Percentiles rank a stretch among this genome's conserved stretches.
These are phyloP conservation scores for Xylariomycetidae sp. DNA, from an alignment of 2,329 filamentous ascomycete species.

Conservation along the genomic window DNA sequence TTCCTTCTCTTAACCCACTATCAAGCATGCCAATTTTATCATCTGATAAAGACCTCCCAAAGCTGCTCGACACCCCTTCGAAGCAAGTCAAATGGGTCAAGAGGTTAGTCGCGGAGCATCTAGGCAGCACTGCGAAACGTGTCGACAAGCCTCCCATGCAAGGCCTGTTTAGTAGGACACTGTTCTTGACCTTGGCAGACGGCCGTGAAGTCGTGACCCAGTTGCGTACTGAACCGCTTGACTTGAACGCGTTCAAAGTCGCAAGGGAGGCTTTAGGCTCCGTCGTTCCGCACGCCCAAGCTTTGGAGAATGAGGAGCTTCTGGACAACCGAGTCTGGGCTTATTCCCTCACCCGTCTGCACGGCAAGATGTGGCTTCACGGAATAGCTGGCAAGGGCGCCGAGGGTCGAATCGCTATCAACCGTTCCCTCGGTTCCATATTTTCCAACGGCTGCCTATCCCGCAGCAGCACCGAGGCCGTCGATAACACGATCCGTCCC, in stretches of 20 bases:
- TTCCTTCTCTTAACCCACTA: too few relatives aligned
- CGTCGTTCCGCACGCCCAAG: constrained; percentile 9
- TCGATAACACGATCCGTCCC: constrained; percentile 12
- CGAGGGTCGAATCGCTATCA: constrained; percentile 15
- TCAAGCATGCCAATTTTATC: constrained; percentile 11
- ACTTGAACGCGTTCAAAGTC: constrained; percentile 11
- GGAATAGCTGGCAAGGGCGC: constrained; percentile 17
- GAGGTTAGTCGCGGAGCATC: constrained; percentile 19
- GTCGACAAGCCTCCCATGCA: constrained; percentile 22
- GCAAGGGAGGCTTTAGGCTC: constrained; percentile 8
- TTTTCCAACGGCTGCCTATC: constrained; percentile 19
- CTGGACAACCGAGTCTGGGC: constrained; percentile 8
- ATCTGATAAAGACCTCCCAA: constrained; percentile 17
- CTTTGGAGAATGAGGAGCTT: constrained; percentile 11
- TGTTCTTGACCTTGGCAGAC: constrained; percentile 17
- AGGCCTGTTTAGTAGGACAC: constrained; percentile 23
- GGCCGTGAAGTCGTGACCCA: constrained; percentile 16
- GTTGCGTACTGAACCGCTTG: constrained; percentile 16
- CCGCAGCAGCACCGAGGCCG: constrained; percentile 12
- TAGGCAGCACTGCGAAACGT: constrained; percentile 18
- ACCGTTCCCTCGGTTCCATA: constrained; percentile 13
- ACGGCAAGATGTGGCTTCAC: constrained; percentile 16
- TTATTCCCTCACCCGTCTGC: constrained; percentile 12
- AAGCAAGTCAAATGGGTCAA: constrained; percentile 24
- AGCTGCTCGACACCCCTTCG: constrained; percentile 17